Evolutionary conservation across 805 yeast species (phyloP), one percentile per base, ranked within the genome.

Genomic region (Lachancea lanzarotensis): DNA sequence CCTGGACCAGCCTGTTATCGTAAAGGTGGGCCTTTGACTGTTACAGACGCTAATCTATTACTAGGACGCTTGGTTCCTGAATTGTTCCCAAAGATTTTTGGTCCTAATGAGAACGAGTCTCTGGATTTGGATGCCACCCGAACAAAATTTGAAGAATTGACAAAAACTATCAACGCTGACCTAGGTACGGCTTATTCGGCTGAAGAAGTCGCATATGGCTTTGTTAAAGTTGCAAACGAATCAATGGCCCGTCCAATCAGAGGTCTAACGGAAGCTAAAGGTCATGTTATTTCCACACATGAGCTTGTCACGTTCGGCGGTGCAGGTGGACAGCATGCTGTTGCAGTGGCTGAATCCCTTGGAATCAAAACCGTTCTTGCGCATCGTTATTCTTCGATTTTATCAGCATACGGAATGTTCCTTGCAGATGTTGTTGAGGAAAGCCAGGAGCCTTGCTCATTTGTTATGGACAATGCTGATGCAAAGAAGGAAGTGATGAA

Each of bases 291-390:
- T 0, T 60, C 83, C 9, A 68, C 74, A 10, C 95, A 88, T 60
- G 68, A 82, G 46, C 66, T 88, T 47, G 95, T 89, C 1, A 75
- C 91, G 2, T 88, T 88, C 66, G 96, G 96, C 38, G 96, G 96
- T 40, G 95, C 95, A 20, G 96, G 96, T 43, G 96, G 96, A 8
- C 96, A 88, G 65, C 90, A 85, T 63, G 90, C 93, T 2, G 80
- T 77, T 40, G 80, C 84, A 9, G 80, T 88, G 30, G 95, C 95
- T 1, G 72, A 76, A 46, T 72, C 75, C 20, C 69, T 88, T 48
- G 89, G 89, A 8, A 83, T 88, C 39, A 61, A 70, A 11, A 76
- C 78, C 25, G 84, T 88, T 7, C 63, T 86, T 29, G 81, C 84
- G 20, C 95, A 88, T 65, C 76, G 82, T 59, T 84, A 84, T 61